A percentile compares a stretch with the other conserved stretches of the same genome.
Evolutionary conservation across 163 green algal genomes (phyloP).

Genomic region (Volvox carteri): DNA sequence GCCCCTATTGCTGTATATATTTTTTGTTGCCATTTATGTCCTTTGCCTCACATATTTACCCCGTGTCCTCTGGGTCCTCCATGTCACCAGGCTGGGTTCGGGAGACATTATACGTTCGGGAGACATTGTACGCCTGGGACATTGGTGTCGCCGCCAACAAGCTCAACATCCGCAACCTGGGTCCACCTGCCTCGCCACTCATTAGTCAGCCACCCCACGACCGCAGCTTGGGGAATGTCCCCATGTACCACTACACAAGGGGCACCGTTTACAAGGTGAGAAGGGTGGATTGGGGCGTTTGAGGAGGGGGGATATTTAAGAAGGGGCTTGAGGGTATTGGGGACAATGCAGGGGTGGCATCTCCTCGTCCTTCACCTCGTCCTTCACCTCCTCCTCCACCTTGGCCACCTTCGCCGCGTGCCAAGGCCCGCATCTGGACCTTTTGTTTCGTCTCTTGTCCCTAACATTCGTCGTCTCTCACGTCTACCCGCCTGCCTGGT

Average conservation of each 20-base stretch:
- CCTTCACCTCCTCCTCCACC: too few species aligned
- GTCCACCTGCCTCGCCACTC: slow-evolving; percentile 65
- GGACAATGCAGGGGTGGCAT: too few species aligned
- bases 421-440: too few species aligned
- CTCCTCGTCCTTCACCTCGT: too few species aligned
- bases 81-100: slow-evolving; percentile 87
- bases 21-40: too few species aligned
- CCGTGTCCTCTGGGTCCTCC: too few species aligned
- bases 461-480: not conserved
- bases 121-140: slow-evolving; percentile 93
- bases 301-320: not conserved
- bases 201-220: slow-evolving; percentile 88
- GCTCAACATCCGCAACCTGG: slow-evolving; percentile 74
- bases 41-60: too few species aligned
- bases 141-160: slow-evolving; percentile 71
- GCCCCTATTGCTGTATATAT: too few species aligned
- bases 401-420: too few species aligned
- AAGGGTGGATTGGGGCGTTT: slow-evolving; percentile 8
- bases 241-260: slow-evolving; percentile 96
- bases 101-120: too few species aligned
- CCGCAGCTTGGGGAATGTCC: slow-evolving; percentile 67
- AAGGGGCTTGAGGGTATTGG: not conserved
- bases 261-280: slow-evolving; percentile 73
- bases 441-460: not conserved
- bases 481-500: not conserved